A percentile compares a stretch with the other conserved stretches of the same genome.
Conservation (phyloP, 768 basidiomycete species). For the Leccinum uliginosum region DNA sequence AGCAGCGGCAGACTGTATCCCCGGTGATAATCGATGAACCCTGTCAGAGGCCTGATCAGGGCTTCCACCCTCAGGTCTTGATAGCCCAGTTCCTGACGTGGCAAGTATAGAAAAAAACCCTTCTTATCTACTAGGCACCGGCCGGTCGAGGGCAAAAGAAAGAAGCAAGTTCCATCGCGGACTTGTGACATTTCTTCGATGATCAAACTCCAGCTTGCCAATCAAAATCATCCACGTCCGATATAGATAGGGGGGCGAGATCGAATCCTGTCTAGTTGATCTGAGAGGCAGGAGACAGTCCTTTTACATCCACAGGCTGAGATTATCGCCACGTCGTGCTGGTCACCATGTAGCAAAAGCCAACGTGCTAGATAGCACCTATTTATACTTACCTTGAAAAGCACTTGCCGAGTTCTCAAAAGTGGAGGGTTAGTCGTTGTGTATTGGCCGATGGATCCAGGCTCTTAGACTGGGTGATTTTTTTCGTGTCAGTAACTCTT, state of each 20-base stretch:
- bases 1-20: background rate
- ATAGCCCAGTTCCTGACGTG: background rate
- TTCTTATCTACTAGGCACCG: background rate
- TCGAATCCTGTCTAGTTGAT: background rate
- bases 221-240: background rate
- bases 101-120: background rate
- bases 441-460: background rate
- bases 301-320: background rate
- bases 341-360: background rate
- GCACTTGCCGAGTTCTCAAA: background rate
- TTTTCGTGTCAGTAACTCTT: background rate
- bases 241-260: background rate
- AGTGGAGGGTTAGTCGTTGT: background rate
- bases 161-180: background rate
- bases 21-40: constrained; percentile 1
- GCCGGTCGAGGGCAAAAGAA: background rate
- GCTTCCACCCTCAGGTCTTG: background rate
- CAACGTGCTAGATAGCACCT: background rate
- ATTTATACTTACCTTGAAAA: background rate
- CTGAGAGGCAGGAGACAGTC: too few relatives aligned
- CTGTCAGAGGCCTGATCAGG: background rate
- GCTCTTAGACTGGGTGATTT: background rate
- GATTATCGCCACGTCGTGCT: constrained; percentile 3
- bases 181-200: background rate
- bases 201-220: background rate